These are phyloP conservation scores for Closterium sp. DNA, from an alignment of 139 green algal species.

Conservation along the genomic window DNA sequence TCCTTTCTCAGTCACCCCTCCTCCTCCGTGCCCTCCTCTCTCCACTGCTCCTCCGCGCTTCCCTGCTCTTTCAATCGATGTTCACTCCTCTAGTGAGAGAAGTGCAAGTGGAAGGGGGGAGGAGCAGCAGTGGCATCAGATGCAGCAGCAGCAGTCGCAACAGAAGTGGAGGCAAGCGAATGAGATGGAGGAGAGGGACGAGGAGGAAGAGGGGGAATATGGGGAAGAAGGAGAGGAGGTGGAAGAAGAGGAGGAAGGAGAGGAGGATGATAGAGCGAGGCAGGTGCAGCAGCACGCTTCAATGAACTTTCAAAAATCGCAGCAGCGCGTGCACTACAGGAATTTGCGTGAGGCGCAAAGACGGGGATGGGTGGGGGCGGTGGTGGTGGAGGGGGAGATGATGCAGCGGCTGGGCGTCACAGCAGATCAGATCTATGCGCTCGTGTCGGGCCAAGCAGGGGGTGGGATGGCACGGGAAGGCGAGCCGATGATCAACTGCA, in stretches of 20 bases:
- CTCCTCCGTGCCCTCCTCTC: too few relatives aligned
- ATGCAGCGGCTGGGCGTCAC: not conserved
- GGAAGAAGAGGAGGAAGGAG: not conserved
- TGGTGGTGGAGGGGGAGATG: not conserved
- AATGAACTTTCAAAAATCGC: too few relatives aligned
- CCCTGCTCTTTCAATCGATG: not conserved
- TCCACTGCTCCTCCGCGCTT: not conserved
- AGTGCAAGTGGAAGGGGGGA: not conserved
- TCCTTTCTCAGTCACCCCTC: too few relatives aligned
- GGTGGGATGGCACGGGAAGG: not conserved
- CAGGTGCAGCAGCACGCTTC: too few relatives aligned
- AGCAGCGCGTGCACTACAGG: not conserved
- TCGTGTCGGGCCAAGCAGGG: not conserved
- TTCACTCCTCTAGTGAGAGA: not conserved
- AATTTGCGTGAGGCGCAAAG: not conserved
- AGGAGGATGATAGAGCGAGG: too few relatives aligned
- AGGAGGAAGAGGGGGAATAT: not conserved
- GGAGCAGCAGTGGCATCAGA: not conserved
- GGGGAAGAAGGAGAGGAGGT: not conserved
- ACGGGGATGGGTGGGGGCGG: not conserved
- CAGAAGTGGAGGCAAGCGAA: not conserved
- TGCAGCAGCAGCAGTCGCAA: not conserved
- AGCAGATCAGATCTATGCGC: not conserved
- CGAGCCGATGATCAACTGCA: not conserved
- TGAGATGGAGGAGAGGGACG: not conserved